A percentile compares a stretch with the other conserved stretches of the same genome.
Conservation (phyloP, 441 rosid genomes). For the Adansonia gregorii region DNA sequence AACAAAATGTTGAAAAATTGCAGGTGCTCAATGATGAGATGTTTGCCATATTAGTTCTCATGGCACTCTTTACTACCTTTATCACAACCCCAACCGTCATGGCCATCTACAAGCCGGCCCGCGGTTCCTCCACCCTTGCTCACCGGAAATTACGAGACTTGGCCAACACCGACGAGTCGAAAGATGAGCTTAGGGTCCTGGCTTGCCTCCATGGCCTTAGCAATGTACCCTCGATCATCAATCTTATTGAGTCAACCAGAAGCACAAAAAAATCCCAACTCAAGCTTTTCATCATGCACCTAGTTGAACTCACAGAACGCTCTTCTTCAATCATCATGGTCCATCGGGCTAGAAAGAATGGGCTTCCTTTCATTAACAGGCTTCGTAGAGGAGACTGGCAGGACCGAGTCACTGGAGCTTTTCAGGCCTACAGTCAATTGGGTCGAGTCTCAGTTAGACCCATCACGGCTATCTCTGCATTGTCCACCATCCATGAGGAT, state of each 20-base stretch:
- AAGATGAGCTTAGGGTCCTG: constrained; percentile 59
- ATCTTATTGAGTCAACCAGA: constrained; percentile 61
- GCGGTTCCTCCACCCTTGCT: constrained; percentile 31
- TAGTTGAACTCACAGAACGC: constrained; percentile 77
- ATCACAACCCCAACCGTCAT: constrained; percentile 64
- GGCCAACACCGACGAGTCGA: constrained; percentile 35
- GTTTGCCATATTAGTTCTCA: constrained; percentile 68
- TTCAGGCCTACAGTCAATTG: constrained; percentile 66
- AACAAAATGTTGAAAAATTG: not conserved
- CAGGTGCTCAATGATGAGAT: constrained; percentile 76
- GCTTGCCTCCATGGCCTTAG: constrained; percentile 73
- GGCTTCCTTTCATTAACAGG: constrained; percentile 68
- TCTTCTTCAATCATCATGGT: constrained; percentile 76
- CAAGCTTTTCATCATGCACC: constrained; percentile 70
- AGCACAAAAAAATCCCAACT: constrained; percentile 57
- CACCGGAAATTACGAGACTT: constrained; percentile 54
- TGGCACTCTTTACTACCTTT: constrained; percentile 80
- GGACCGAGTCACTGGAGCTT: constrained; percentile 53
- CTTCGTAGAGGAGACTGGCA: constrained; percentile 52
- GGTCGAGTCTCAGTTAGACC: constrained; percentile 65
- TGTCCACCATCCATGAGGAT: constrained; percentile 76
- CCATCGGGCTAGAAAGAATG: constrained; percentile 62
- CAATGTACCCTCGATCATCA: constrained; percentile 64
- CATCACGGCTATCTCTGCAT: constrained; percentile 61
- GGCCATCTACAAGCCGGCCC: constrained; percentile 69